A percentile compares a stretch with the other conserved stretches of the same genome.
Conservation (phyloP, 805 yeast genomes). For the Metschnikowia aberdeeniae region DNA sequence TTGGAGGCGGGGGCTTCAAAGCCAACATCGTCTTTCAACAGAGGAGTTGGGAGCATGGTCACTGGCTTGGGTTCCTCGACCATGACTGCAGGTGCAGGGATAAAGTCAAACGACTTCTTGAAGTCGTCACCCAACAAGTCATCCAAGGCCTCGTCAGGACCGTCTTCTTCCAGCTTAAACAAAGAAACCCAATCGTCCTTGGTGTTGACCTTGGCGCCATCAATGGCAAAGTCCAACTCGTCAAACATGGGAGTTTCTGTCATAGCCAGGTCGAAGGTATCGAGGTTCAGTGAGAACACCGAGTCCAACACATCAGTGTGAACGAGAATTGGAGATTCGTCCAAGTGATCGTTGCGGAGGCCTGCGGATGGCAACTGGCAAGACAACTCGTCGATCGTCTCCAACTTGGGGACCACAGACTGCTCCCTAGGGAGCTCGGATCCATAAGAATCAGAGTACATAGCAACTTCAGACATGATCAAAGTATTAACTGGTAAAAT, state of each 20-base stretch:
- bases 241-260: conserved; percentile 56
- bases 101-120: conserved; percentile 18
- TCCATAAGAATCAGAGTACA: conserved; percentile 16
- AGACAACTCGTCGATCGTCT: conserved; percentile 22
- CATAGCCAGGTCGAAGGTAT: conserved; percentile 31
- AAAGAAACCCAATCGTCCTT: conserved; percentile 61
- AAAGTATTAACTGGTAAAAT: conserved; percentile 12
- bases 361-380: conserved; percentile 24
- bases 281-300: conserved; percentile 41
- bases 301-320: conserved; percentile 51
- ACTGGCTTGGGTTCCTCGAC: conserved; percentile 26
- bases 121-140: conserved; percentile 21
- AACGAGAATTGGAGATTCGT: conserved; percentile 46
- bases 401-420: conserved; percentile 17
- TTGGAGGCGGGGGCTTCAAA: background rate
- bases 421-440: conserved; percentile 12
- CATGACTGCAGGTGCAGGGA: conserved; percentile 9
- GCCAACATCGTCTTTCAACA: conserved; percentile 1
- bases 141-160: conserved; percentile 16
- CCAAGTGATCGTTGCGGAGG: conserved; percentile 11
- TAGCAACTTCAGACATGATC: conserved; percentile 16
- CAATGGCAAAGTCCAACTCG: conserved; percentile 42
- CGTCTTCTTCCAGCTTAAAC: conserved; percentile 34
- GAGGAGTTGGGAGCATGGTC: conserved; percentile 15
- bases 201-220: conserved; percentile 35